Evolutionary conservation across 1,139 yeast genomes (phyloP), one percentile per base, ranked within the genome.

Genomic region (Pichia sp.): DNA sequence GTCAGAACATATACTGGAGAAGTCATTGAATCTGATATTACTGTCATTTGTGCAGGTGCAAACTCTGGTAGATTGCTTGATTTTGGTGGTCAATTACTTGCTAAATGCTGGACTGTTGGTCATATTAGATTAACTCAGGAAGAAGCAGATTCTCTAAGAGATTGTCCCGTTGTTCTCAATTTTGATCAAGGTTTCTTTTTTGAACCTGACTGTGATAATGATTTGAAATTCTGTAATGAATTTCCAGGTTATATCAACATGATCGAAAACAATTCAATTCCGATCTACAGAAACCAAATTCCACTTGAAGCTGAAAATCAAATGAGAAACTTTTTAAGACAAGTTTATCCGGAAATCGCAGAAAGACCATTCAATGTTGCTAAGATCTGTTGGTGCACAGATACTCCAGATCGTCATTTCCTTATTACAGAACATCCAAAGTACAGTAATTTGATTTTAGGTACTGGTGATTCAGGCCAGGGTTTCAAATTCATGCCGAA

Each of bases 161-260:
- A 59, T 22, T 63, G 68, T 40, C 79, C 79, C 1, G 73, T 75
- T 5, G 63, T 73, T 31, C 65, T 73, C 52, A 68, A 73, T 45
- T 47, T 63, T 21, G 69, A 67, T 41, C 56, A 58, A 30, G 70
- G 70, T 8, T 67, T 66, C 51, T 58, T 63, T 39, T 67, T 67
- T 44, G 69, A 66, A 45, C 68, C 70, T 7, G 67, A 63, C 48
- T 39, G 28, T 12, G 58, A 58, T 38, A 54, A 54, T 34, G 58
- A 57, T 11, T 40, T 61, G 27, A 62, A 62, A 40, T 53, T 62
- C 40, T 61, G 65, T 42, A 62, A 60, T 43, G 65, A 62, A 46
- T 60, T 61, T 33, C 66, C 65, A 11, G 65, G 66, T 4, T 61
- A 57, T 37, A 53, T 57, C 37, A 57, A 61, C 44, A 46, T 52